Conservation (phyloP, 2,329 filamentous ascomycete species). For the Coniochaeta hoffmannii region DNA sequence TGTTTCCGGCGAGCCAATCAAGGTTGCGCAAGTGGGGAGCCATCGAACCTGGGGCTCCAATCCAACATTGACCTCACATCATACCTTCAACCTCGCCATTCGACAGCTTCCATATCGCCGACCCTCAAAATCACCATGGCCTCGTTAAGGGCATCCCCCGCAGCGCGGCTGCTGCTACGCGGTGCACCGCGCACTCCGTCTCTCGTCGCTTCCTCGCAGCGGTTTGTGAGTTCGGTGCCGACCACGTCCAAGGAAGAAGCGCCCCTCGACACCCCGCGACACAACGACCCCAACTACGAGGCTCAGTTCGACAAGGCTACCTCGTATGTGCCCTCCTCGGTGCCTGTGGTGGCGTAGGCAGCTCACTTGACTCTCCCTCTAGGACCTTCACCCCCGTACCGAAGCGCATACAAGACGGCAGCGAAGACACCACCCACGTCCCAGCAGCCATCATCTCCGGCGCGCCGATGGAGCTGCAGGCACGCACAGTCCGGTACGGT, state of each 20-base stretch:
- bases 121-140: slow-evolving; percentile 42
- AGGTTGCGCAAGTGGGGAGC: slow-evolving; percentile 6
- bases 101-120: slow-evolving; percentile 6
- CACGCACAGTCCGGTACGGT: slow-evolving; percentile 80
- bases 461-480: slow-evolving; percentile 88
- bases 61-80: slow-evolving; percentile 7
- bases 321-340: slow-evolving; percentile 55
- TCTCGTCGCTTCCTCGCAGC: slow-evolving; percentile 37
- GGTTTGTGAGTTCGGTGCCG: slow-evolving; percentile 47
- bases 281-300: slow-evolving; percentile 74
- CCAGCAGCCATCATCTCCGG: slow-evolving; percentile 85
- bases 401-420: slow-evolving; percentile 83
- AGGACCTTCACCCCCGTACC: slow-evolving; percentile 90
- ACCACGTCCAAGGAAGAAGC: slow-evolving; percentile 28
- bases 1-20: slow-evolving; percentile 24
- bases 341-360: background rate
- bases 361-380: slow-evolving; percentile 4
- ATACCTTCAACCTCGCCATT: slow-evolving; percentile 1
- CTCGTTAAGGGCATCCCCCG: slow-evolving; percentile 51
- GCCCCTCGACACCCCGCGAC: slow-evolving; percentile 29
- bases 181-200: slow-evolving; percentile 30
- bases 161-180: slow-evolving; percentile 46
- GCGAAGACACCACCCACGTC: slow-evolving; percentile 66
- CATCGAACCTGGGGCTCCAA: slow-evolving; percentile 5
- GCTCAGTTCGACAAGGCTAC: slow-evolving; percentile 80